These are phyloP conservation scores for Agarophyton chilense DNA, from an alignment of 23 red algal genomes.

Conservation along the genomic window DNA sequence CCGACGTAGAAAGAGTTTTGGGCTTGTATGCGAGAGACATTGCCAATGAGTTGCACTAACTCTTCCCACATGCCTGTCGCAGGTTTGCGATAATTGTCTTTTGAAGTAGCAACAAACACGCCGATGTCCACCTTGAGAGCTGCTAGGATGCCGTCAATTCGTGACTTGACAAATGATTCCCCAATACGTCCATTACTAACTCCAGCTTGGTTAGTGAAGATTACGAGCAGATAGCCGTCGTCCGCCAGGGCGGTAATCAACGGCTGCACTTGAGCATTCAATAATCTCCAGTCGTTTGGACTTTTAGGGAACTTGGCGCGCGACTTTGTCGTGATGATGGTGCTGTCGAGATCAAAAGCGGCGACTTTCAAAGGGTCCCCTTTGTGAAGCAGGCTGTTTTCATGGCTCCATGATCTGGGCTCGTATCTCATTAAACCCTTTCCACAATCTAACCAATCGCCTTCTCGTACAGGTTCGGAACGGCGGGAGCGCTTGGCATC, in stretches of 20 bases:
- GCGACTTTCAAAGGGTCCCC: conserved; percentile 44
- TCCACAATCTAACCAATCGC: neutral
- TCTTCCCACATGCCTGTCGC: conserved; percentile 73
- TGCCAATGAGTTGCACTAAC: conserved; percentile 16
- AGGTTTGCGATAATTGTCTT: conserved; percentile 77
- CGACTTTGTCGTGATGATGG: conserved; percentile 53
- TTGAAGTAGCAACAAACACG: conserved; percentile 51
- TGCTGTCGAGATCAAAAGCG: conserved; percentile 77
- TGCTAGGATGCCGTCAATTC: conserved; percentile 38
- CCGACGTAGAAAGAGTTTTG: conserved; percentile 68
- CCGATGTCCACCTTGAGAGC: conserved; percentile 40
- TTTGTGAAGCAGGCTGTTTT: neutral
- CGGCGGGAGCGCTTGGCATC: conserved; percentile 33
- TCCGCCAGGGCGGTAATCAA: conserved; percentile 14
- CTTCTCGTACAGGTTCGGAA: neutral
- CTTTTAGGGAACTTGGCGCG: conserved; percentile 72
- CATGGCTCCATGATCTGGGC: conserved; percentile 24
- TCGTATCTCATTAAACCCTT: conserved; percentile 49
- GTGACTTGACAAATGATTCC: conserved; percentile 35
- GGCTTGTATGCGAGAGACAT: conserved; percentile 15
- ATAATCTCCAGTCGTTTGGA: conserved; percentile 40
- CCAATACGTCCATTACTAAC: conserved; percentile 36
- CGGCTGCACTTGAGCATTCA: conserved; percentile 9
- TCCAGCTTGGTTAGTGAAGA: conserved; percentile 82
- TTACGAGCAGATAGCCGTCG: conserved; percentile 57